A percentile compares a stretch with the other conserved stretches of the same genome.
These are phyloP conservation scores for Coemansia sp. DNA, from an alignment of 192 early-diverging fungal genomes.

Conservation along the genomic window DNA sequence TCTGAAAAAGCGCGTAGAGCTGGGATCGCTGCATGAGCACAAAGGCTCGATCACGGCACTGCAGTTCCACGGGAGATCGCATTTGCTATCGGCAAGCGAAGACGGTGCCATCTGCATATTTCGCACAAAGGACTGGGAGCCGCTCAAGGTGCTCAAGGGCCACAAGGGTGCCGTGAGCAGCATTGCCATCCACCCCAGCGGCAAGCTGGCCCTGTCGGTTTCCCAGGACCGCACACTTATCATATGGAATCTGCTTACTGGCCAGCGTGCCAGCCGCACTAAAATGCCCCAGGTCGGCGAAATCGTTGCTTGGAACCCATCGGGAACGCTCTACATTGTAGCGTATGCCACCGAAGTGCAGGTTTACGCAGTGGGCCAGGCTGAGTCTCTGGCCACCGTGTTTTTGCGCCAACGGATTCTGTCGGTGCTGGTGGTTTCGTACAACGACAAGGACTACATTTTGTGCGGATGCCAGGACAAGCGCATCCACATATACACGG, in stretches of 20 bases:
- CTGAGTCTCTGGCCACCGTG: conserved; percentile 34
- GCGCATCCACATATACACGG: conserved; percentile 39
- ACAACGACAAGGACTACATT: conserved; percentile 25
- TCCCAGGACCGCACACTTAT: conserved; percentile 65
- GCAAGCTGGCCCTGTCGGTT: conserved; percentile 89
- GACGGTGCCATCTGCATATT: conserved; percentile 87
- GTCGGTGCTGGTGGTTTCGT: conserved; percentile 18
- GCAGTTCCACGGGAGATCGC: conserved; percentile 75
- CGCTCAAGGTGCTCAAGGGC: conserved; percentile 80
- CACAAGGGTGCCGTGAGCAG: conserved; percentile 70
- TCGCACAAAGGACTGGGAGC: conserved; percentile 96
- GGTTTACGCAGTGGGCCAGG: conserved; percentile 38
- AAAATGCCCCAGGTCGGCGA: conserved; percentile 32
- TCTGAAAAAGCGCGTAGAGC: conserved; percentile 79
- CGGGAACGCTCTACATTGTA: conserved; percentile 34
- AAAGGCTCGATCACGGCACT: conserved; percentile 85
- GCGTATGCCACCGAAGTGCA: conserved; percentile 46
- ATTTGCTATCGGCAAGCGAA: conserved; percentile 86
- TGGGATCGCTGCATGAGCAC: conserved; percentile 90
- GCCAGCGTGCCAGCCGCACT: conserved; percentile 61
- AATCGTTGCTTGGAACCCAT: conserved; percentile 40
- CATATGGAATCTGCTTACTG: conserved; percentile 77
- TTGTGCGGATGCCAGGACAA: conserved; percentile 53
- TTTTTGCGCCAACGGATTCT: conserved; percentile 45
- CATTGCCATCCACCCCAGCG: conserved; percentile 91